Evolutionary conservation across 78 protist genomes (phyloP).

Genomic region (slime mould (Dictyostelium discoideum)): dicty_2.7 NC_007090.3:1974501-1975000

Average conservation of each 20-base stretch:
- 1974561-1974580: background rate
- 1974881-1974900: background rate
- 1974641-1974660: background rate
- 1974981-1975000: background rate
- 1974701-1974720: background rate
- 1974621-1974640: background rate
- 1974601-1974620: no score
- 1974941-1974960: background rate
- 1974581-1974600: background rate
- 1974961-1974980: background rate
- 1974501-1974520: background rate
- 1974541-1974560: background rate
- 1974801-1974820: conserved; percentile 19
- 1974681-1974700: conserved; percentile 5
- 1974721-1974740: background rate
- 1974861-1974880: conserved; percentile 44
- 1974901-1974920: background rate
- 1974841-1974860: conserved; percentile 44
- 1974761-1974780: conserved; percentile 74
- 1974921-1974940: background rate
- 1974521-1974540: background rate
- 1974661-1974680: no score
- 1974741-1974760: conserved; percentile 36
- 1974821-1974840: conserved; percentile 25
- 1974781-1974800: conserved; percentile 1